Base-by-base conservation (phyloP, 768 basidiomycete species). In the Mycena olivaceomarginata region DNA sequence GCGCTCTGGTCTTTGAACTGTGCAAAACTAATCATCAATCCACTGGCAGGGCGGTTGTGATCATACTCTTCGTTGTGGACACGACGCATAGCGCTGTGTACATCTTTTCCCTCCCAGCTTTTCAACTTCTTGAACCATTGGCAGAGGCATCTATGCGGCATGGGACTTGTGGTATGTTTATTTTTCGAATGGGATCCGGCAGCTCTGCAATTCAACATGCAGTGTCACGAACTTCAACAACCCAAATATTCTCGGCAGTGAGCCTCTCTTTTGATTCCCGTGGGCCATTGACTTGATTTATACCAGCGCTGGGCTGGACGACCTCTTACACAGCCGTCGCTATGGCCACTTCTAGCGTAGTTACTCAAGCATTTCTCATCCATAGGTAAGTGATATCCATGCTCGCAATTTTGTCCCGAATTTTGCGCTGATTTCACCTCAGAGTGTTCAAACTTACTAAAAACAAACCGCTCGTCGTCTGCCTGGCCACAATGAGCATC, bases 341-440 rank as follows among this genome's bases (percentile, higher is more conserved):
- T 15, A 85, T 81, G 22, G 83, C 85, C 1, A 48, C 88, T 16
- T 83, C 86, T 9, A 87, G 86, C 3, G 22, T 88, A 20, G 79
- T 86, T 37, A 85, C 87, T 1, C 89, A 89, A 70, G 41, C 83
- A 7, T 88, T 86, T 77, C 77, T 88, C 2, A 82, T 79, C 4
- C 76, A 82, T 56, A 84, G 86, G 87, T 83, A 48, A 20, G 73
- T 16, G 69, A 83, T 79, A 69, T 74, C 77, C 31, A 31, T 31
- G 31, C 31, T 31, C 31, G 4, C 31, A 31, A 31, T 31, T 31
- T 31, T 31, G 31, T 31, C 31, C 4, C 31, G 31, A 31, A 31
- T 31, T 31, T 31, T 31, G 31, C 31, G 31, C 31, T 31, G 31
- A 31, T 31, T 31, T 31, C 31, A 31, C 31, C 31, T 31, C 31